phyloP scores from a whole-genome alignment of 2,329 filamentous ascomycete species.

The Hypoxylon sp. region DNA sequence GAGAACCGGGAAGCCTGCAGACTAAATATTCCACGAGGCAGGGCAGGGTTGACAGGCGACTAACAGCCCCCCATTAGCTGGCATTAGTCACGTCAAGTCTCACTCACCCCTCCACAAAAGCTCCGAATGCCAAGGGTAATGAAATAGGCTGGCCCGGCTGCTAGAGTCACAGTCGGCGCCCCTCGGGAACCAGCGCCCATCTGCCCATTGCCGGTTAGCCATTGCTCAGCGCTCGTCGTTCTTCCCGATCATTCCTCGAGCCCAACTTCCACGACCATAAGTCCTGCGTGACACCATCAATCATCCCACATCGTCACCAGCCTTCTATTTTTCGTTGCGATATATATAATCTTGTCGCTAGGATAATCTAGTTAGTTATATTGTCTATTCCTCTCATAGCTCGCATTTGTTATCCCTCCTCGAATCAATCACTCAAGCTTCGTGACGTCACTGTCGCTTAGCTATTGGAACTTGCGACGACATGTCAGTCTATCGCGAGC shows the following conservation, averaged over 20 bases:
- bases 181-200: slow-evolving; percentile 37
- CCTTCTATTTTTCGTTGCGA: slow-evolving; percentile 27
- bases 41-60: slow-evolving; percentile 17
- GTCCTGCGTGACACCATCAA: slow-evolving; percentile 45
- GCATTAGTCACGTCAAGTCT: slow-evolving; percentile 39
- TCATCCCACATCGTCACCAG: slow-evolving; percentile 47
- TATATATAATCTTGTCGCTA: slow-evolving; percentile 32
- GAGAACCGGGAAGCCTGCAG: slow-evolving; percentile 31
- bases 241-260: slow-evolving; percentile 38
- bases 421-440: slow-evolving; percentile 23
- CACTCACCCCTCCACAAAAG: slow-evolving; percentile 40
- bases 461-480: slow-evolving; percentile 30
- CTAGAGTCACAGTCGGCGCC: slow-evolving; percentile 42
- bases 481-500: slow-evolving; percentile 53
- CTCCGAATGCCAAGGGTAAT: slow-evolving; percentile 39
- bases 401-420: not conserved
- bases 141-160: slow-evolving; percentile 26
- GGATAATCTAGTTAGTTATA: slow-evolving; percentile 23
- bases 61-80: slow-evolving; percentile 5
- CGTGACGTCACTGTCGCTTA: slow-evolving; percentile 47
- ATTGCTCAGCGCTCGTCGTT: slow-evolving; percentile 28
- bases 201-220: slow-evolving; percentile 19
- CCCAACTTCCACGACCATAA: slow-evolving; percentile 34
- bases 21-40: slow-evolving; percentile 42
- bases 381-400: slow-evolving; percentile 8